A percentile compares a stretch with the other conserved stretches of the same genome.
Evolutionary conservation across 106 monocot species (phyloP).

Genomic region (Ottelia alismoides): DNA sequence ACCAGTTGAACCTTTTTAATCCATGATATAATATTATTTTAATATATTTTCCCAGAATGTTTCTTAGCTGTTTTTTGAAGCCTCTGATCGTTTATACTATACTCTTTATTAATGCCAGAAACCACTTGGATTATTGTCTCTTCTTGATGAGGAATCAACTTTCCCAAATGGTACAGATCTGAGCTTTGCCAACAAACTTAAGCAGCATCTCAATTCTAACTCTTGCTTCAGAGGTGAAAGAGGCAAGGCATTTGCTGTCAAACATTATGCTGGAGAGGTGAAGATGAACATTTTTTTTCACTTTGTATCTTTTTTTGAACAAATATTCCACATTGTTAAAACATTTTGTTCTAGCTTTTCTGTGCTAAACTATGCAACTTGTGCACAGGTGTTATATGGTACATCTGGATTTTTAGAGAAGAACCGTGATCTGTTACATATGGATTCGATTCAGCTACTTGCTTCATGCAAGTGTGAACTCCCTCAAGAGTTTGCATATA

Average conservation of each 20-base stretch:
- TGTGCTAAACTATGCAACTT: too few relatives aligned
- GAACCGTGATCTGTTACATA: slow-evolving; percentile 81
- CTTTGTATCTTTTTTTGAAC: neutral
- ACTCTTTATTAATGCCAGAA: slow-evolving; percentile 42
- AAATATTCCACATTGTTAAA: neutral
- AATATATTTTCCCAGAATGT: too few relatives aligned
- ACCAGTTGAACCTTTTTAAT: too few relatives aligned
- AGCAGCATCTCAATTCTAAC: slow-evolving; percentile 83
- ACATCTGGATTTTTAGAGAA: slow-evolving; percentile 93
- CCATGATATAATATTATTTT: too few relatives aligned
- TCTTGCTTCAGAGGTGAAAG: slow-evolving; percentile 86
- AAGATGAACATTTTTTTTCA: neutral
- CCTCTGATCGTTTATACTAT: neutral
- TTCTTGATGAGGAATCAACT: slow-evolving; percentile 96
- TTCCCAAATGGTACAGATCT: slow-evolving; percentile 97
- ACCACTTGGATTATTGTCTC: slow-evolving; percentile 85
- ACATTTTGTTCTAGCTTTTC: neutral
- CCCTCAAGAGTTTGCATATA: slow-evolving; percentile 79
- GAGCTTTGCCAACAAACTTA: slow-evolving; percentile 88
- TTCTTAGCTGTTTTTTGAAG: neutral
- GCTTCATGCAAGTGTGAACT: slow-evolving; percentile 64
- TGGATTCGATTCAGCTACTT: slow-evolving; percentile 87
- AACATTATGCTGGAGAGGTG: slow-evolving; percentile 99
- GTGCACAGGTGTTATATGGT: slow-evolving; percentile 66
- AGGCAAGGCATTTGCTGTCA: slow-evolving; percentile 64